phyloP scores from a whole-genome alignment of 1,284 basidiomycete genomes.

The Neonothopanus nambi region DNA sequence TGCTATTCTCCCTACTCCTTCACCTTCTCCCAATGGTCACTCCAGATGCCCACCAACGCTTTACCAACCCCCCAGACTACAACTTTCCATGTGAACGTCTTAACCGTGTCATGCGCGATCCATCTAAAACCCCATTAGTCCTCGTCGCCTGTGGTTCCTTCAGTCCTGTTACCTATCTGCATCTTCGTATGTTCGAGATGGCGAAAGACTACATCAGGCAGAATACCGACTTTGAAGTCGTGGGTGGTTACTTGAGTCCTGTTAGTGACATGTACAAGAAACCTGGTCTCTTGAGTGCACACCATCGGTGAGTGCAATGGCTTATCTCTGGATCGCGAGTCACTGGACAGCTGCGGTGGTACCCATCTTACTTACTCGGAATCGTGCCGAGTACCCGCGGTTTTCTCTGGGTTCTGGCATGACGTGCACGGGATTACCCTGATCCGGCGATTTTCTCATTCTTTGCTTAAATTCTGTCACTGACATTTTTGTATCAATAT shows the following conservation, averaged over 20 bases:
- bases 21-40: conserved; percentile 4
- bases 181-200: conserved; percentile 98
- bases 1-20: background rate
- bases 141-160: conserved; percentile 82
- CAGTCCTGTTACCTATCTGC: conserved; percentile 80
- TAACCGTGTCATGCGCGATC: conserved; percentile 53
- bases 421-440: background rate
- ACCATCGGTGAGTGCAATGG: conserved; percentile 63
- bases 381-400: background rate
- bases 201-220: conserved; percentile 93
- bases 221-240: conserved; percentile 90
- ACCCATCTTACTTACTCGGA: background rate
- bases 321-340: too few relatives aligned
- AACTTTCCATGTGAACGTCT: conserved; percentile 68
- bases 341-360: too few relatives aligned
- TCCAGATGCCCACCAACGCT: conserved; percentile 18
- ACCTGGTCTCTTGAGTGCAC: conserved; percentile 78
- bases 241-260: conserved; percentile 93
- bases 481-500: conserved; percentile 1
- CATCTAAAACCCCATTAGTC: conserved; percentile 70
- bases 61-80: conserved; percentile 64
- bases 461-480: background rate
- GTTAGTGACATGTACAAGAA: conserved; percentile 95
- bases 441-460: background rate
- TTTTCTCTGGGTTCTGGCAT: background rate